Conservation (phyloP, 73 alveolate genomes). For the Durusdinium trenchii region DNA sequence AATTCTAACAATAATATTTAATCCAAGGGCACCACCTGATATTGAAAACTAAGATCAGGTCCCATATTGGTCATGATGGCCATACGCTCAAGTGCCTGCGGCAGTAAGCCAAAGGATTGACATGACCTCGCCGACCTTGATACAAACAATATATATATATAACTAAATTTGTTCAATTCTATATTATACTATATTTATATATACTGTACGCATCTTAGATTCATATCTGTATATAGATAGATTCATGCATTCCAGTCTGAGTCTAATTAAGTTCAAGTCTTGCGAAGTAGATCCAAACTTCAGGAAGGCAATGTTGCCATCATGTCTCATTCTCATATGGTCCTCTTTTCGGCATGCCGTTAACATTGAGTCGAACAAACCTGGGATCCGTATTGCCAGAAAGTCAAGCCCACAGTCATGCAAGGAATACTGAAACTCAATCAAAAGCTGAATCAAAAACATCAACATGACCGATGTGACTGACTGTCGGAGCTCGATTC, state of each 20-base stretch:
- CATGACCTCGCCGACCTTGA: neutral
- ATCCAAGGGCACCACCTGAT: neutral
- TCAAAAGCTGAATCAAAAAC: too few species aligned
- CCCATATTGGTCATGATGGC: conserved; percentile 94
- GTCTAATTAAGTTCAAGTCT: too few species aligned
- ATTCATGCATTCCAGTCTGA: neutral
- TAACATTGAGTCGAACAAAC: too few species aligned
- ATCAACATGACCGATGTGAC: too few species aligned
- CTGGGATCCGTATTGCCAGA: too few species aligned
- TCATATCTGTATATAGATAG: neutral
- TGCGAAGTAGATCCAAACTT: too few species aligned
- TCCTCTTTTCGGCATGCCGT: too few species aligned
- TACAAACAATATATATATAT: neutral
- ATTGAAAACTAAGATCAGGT: neutral
- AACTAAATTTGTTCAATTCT: neutral
- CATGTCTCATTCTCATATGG: too few species aligned
- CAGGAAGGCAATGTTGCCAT: too few species aligned
- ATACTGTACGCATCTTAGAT: neutral
- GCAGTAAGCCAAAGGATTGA: neutral
- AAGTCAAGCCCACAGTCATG: too few species aligned
- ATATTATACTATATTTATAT: neutral
- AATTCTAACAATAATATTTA: neutral
- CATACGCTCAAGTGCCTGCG: conserved; percentile 71
- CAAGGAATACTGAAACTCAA: too few species aligned
- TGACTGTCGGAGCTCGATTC: too few species aligned